Evolutionary conservation across 1,284 basidiomycete species (phyloP).

Genomic region (Cryptococcus maquisensis): DNA sequence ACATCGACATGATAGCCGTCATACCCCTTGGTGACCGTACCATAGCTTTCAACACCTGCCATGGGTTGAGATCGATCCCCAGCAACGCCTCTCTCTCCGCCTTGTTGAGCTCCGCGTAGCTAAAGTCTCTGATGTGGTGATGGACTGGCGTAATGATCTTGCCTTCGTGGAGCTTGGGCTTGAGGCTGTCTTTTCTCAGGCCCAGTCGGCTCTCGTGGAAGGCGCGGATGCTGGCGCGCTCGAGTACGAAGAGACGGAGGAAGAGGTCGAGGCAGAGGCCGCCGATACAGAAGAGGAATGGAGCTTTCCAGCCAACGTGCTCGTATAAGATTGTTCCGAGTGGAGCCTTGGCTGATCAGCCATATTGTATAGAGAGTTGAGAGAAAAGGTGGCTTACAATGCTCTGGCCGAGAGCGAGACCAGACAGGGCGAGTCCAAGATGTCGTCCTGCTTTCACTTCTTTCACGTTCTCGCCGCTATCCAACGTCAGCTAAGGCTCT

Average conservation of each 20-base stretch:
- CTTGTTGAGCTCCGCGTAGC: neutral
- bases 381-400: conserved; percentile 49
- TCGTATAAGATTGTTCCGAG: conserved; percentile 65
- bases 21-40: conserved; percentile 58
- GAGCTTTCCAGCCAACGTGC: conserved; percentile 65
- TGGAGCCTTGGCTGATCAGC: conserved; percentile 39
- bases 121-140: neutral
- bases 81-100: neutral
- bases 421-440: conserved; percentile 67
- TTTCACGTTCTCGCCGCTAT: conserved; percentile 64
- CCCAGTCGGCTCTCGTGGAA: conserved; percentile 10
- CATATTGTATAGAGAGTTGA: neutral
- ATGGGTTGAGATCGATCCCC: conserved; percentile 33
- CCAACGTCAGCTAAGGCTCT: neutral
- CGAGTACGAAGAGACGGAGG: conserved; percentile 52
- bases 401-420: conserved; percentile 58
- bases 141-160: neutral
- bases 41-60: conserved; percentile 53
- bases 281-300: conserved; percentile 67
- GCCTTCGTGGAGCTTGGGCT: neutral
- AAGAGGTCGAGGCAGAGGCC: conserved; percentile 61
- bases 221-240: conserved; percentile 46
- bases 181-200: neutral
- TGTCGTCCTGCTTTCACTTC: conserved; percentile 61
- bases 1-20: conserved; percentile 54